Evolutionary conservation across 352 stramenopile genomes (phyloP).

Genomic region (Globisporangium splendens): DNA sequence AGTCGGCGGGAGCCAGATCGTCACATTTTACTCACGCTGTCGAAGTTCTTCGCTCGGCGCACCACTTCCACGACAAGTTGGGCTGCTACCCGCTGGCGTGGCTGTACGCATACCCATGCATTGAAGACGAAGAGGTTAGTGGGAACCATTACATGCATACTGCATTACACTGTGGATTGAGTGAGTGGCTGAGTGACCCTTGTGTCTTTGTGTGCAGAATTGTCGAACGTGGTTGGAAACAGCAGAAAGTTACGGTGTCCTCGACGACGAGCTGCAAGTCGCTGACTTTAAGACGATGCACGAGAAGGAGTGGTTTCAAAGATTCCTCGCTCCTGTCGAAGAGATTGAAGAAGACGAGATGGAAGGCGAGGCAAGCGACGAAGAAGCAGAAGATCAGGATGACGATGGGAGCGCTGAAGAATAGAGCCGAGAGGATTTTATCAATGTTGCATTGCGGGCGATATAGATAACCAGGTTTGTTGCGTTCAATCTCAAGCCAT

Average conservation of each 20-base stretch:
- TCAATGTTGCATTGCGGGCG: neutral
- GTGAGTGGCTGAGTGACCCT: neutral
- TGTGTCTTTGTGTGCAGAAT: slow-evolving; percentile 25
- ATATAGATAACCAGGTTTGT: too few relatives aligned
- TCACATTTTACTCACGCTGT: slow-evolving; percentile 46
- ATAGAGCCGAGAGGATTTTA: neutral
- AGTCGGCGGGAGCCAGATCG: slow-evolving; percentile 15
- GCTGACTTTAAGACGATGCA: slow-evolving; percentile 56
- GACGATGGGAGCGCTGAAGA: slow-evolving; percentile 3
- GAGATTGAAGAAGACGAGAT: slow-evolving; percentile 22
- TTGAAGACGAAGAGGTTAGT: slow-evolving; percentile 55
- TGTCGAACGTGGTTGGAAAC: slow-evolving; percentile 77
- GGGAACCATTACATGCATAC: neutral
- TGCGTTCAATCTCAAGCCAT: neutral
- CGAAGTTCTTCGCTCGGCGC: slow-evolving; percentile 57
- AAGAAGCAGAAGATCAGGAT: neutral
- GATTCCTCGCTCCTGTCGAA: slow-evolving; percentile 41
- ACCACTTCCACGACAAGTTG: slow-evolving; percentile 84
- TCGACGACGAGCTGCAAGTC: slow-evolving; percentile 73
- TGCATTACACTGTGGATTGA: neutral
- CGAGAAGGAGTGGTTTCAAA: slow-evolving; percentile 50
- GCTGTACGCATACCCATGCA: slow-evolving; percentile 51
- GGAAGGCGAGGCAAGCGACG: slow-evolving; percentile 6
- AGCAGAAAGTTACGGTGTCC: slow-evolving; percentile 67
- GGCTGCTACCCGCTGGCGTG: slow-evolving; percentile 71